Evolutionary conservation across 2,329 filamentous ascomycete genomes (phyloP).

Genomic region (Colletotrichum cordylinicola): DNA sequence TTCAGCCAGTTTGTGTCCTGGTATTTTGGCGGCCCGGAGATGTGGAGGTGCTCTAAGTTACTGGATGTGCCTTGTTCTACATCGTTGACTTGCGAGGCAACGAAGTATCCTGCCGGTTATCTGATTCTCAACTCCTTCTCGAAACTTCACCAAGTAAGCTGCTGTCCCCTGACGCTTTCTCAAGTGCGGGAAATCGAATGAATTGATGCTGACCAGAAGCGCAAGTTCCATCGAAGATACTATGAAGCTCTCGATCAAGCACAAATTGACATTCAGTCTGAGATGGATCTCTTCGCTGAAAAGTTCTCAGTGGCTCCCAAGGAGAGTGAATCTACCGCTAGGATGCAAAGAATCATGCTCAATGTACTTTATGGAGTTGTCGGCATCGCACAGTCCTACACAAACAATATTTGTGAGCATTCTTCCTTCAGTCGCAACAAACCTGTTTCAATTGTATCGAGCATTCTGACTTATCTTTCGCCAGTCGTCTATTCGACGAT

Average conservation of each 20-base stretch:
- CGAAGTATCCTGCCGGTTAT: neutral
- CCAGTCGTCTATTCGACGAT: too few relatives aligned
- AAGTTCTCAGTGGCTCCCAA: neutral
- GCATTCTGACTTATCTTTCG: too few relatives aligned
- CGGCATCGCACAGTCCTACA: neutral
- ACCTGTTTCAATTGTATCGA: too few relatives aligned
- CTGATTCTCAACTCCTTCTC: slow-evolving; percentile 2
- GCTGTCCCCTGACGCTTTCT: too few relatives aligned
- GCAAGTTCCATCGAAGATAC: neutral
- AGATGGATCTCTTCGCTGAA: neutral
- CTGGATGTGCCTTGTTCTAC: slow-evolving; percentile 1
- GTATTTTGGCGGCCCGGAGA: neutral
- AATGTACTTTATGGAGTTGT: neutral
- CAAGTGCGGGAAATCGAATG: neutral
- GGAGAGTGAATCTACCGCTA: too few relatives aligned
- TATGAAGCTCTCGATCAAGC: neutral
- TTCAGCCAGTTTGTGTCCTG: neutral
- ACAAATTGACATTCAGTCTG: neutral
- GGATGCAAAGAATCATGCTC: neutral
- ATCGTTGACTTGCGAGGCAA: neutral
- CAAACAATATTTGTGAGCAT: neutral
- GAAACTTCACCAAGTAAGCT: neutral
- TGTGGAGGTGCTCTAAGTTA: neutral
- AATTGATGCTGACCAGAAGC: too few relatives aligned
- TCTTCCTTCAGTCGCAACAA: too few relatives aligned